phyloP scores from a whole-genome alignment of 768 basidiomycete genomes.

The Russula lepida region DNA sequence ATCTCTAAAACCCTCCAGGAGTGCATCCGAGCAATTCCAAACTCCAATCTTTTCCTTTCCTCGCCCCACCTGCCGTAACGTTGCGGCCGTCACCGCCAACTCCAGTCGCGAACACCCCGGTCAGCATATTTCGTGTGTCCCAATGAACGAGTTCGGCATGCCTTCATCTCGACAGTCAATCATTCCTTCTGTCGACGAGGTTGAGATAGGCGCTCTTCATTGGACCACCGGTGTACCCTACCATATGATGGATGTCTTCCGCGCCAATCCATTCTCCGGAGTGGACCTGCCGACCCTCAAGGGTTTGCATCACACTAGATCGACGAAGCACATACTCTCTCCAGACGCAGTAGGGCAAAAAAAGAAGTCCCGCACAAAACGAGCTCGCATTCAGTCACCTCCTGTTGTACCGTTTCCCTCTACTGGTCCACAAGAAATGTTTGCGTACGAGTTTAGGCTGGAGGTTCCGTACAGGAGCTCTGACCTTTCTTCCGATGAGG shows the following conservation, averaged over 20 bases:
- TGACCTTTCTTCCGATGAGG: background rate
- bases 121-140: background rate
- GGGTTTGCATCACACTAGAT: background rate
- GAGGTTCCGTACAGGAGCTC: background rate
- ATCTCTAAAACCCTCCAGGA: constrained; percentile 3
- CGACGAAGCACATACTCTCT: constrained; percentile 8
- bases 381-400: constrained; percentile 12
- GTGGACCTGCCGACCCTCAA: background rate
- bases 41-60: constrained; percentile 3
- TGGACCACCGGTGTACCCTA: constrained; percentile 15
- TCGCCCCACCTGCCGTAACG: background rate
- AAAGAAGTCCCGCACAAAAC: constrained; percentile 14
- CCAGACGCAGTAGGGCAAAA: constrained; percentile 2
- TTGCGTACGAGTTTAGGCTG: constrained; percentile 17
- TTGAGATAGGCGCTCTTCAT: constrained; percentile 9
- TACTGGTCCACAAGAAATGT: constrained; percentile 21
- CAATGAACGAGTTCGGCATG: background rate
- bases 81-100: background rate
- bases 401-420: constrained; percentile 15
- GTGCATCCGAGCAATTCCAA: background rate
- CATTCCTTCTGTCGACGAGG: background rate
- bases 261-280: constrained; percentile 14
- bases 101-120: background rate
- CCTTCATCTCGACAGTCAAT: background rate
- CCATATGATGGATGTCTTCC: constrained; percentile 21